phyloP scores from a whole-genome alignment of 768 basidiomycete genomes.

The Rhodotorula graminis region DNA sequence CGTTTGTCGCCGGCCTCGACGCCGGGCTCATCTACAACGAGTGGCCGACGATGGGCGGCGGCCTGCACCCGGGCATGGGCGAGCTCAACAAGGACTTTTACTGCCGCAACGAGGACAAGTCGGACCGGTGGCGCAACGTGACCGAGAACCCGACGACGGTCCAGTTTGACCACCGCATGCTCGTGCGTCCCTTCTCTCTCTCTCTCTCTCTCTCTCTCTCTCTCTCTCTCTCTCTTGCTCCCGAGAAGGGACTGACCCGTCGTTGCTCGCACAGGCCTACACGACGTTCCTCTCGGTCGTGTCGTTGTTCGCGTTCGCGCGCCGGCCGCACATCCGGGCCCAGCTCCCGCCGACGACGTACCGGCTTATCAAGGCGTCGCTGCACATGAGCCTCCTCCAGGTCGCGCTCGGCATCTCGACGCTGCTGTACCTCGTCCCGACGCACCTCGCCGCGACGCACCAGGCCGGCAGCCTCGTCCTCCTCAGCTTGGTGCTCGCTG shows the following conservation, averaged over 20 bases:
- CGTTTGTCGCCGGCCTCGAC: constrained; percentile 95
- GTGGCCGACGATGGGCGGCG: constrained; percentile 75
- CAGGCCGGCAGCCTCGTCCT: constrained; percentile 91
- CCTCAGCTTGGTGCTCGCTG: constrained; percentile 72
- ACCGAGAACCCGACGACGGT: constrained; percentile 97
- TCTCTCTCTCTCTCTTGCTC: too few relatives aligned
- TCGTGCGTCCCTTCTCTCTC: constrained; percentile 52
- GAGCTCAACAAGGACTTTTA: constrained; percentile 78
- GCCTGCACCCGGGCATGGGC: constrained; percentile 68
- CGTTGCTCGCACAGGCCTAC: constrained; percentile 58
- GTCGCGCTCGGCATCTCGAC: constrained; percentile 72
- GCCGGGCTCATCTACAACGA: constrained; percentile 97
- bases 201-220: background rate
- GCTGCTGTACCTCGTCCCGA: constrained; percentile 83
- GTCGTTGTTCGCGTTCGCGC: constrained; percentile 60
- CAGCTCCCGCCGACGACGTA: constrained; percentile 31
- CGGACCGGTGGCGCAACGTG: constrained; percentile 84
- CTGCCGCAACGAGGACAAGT: constrained; percentile 62
- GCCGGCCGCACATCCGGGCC: constrained; percentile 37
- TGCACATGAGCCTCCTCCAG: constrained; percentile 56
- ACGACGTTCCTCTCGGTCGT: constrained; percentile 72
- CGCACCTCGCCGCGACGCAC: constrained; percentile 84
- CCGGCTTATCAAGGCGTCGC: constrained; percentile 59
- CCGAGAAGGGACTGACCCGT: background rate
- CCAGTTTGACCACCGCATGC: constrained; percentile 90